A percentile compares a stretch with the other conserved stretches of the same genome.
These are phyloP conservation scores for Euclidium syriacum DNA, from an alignment of 345 rosid genomes.

Conservation along the genomic window DNA sequence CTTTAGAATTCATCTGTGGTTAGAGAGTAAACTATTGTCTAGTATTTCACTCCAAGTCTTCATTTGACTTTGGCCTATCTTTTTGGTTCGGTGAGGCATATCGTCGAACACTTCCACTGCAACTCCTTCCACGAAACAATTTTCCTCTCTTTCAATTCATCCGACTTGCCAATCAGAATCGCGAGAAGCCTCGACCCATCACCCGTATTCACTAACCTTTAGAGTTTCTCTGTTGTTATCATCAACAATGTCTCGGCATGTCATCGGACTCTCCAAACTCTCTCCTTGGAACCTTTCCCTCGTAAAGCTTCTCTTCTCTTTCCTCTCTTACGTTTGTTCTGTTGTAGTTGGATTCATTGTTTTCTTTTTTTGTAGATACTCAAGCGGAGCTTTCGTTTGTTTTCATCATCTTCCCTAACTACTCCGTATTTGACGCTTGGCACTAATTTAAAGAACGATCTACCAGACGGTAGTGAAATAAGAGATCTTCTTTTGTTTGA, in stretches of 20 bases:
- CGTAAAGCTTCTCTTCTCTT: slow-evolving; percentile 5
- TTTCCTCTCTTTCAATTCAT: no score
- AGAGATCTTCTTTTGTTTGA: slow-evolving; percentile 13
- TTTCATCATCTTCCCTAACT: slow-evolving; percentile 4
- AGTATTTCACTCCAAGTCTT: no score
- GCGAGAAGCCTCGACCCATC: no score
- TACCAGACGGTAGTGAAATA: not conserved
- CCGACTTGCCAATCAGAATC: no score
- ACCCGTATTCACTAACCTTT: no score
- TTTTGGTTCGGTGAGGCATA: no score
- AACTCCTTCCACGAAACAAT: no score
- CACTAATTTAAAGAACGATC: not conserved
- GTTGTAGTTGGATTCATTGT: not conserved
- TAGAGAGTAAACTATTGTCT: no score
- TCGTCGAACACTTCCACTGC: no score
- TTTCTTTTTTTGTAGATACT: not conserved
- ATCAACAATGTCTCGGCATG: not conserved
- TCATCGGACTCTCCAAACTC: not conserved
- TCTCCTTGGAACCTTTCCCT: not conserved
- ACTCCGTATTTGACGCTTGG: slow-evolving; percentile 11
- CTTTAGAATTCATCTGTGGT: no score
- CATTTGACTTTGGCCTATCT: no score
- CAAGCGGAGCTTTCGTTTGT: not conserved
- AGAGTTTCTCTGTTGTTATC: not conserved
- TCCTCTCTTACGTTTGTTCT: not conserved